phyloP scores from a whole-genome alignment of 2,329 filamentous ascomycete genomes.

The Scedosporium boydii region DNA sequence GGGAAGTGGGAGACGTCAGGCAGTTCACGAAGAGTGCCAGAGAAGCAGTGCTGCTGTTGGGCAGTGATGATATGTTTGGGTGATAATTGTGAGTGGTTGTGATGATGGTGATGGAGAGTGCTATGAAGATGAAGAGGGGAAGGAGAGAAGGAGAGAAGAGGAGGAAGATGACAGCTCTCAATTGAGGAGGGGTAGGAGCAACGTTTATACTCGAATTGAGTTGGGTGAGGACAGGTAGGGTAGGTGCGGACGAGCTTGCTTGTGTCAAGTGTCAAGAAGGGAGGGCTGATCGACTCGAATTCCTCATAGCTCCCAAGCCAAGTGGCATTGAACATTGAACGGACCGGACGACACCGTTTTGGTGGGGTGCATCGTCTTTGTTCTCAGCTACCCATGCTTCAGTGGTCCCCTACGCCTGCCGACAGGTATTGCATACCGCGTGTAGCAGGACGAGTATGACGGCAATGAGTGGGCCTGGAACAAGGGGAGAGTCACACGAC shows the following conservation, averaged over 20 bases:
- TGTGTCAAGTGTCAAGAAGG: background rate
- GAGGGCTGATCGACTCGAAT: background rate
- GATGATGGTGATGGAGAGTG: background rate
- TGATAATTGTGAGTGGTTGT: background rate
- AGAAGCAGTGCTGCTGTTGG: background rate
- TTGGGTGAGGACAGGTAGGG: background rate
- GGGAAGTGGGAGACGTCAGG: background rate
- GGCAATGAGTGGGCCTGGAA: background rate
- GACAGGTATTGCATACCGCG: background rate
- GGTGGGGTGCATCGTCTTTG: background rate
- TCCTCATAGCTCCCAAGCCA: background rate
- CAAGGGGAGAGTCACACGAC: background rate
- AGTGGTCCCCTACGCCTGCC: background rate
- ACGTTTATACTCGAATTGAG: constrained; percentile 1
- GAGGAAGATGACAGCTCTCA: constrained; percentile 12
- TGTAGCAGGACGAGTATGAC: background rate
- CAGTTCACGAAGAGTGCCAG: background rate
- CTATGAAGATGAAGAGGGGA: constrained; percentile 10
- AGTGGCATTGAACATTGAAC: background rate
- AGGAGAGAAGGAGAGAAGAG: constrained; percentile 9
- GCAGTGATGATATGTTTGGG: background rate
- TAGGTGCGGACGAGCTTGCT: background rate
- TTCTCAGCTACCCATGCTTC: background rate
- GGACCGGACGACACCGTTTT: background rate
- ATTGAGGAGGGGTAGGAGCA: background rate